Base-by-base conservation (phyloP, 2,329 filamentous ascomycete species). In the Scedosporium minutisporum region DNA sequence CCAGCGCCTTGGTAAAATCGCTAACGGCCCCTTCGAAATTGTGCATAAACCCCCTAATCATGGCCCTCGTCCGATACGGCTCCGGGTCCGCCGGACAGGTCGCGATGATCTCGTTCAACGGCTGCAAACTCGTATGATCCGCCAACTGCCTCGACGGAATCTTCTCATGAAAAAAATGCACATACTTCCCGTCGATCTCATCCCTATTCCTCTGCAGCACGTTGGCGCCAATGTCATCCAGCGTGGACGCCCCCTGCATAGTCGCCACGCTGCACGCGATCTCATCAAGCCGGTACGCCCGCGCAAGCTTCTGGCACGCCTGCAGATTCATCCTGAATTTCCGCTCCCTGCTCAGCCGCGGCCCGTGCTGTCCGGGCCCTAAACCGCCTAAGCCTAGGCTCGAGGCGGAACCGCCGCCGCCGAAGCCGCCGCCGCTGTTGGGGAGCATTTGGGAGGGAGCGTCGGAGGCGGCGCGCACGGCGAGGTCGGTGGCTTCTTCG, bases 81-180 rank as follows among this genome's bases (percentile, higher is more conserved):
- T 89, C 85, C 1, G 80, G 82, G 58, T 91, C 87, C 55, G 78
- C 80, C 1, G 88, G 85, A 21, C 83, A 76, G 48, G 85, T 82
- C 12, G 78, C 75, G 64, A 93, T 87, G 63, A 93, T 84, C 44
- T 89, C 82, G 70, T 87, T 79, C 66, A 96, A 73, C 3, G 86
- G 80, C 61, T 83, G 76, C 63, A 93, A 74, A 65, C 84, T 87
- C 7, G 89, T 93, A 68, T 82, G 87, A 68, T 90, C 84, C 42
- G 86, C 88, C 71, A 95, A 77, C 71, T 88, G 86, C 51, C 88
- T 78, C 48, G 86, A 89, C 1, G 90, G 88, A 27, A 95, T 93
- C 81, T 93, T 95, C 75, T 96, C 90, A 74, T 93, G 90, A 73
- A 96, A 96, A 76, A 93, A 95, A 71, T 95, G 89, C n/a, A 95